Conservation (phyloP, 257 asterid genomes). For the Echium plantagineum region DNA sequence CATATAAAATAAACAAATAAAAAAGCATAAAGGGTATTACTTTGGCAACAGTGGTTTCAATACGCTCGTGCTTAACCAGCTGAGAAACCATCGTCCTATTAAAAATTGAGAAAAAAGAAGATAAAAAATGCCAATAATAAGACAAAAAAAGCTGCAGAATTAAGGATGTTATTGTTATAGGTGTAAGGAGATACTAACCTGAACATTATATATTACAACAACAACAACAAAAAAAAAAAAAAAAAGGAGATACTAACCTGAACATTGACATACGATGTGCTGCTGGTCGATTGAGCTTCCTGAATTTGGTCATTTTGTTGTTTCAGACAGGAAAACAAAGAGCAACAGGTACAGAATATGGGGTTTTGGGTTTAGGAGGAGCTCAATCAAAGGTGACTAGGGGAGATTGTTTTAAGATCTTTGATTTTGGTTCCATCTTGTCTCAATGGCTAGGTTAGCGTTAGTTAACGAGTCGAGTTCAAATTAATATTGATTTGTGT, state of each 20-base stretch:
- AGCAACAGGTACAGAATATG: neutral
- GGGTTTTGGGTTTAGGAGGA: neutral
- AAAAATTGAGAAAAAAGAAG: slow-evolving; percentile 1
- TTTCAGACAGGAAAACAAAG: neutral
- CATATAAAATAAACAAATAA: neutral
- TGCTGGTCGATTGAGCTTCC: slow-evolving; percentile 83
- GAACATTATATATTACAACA: no score
- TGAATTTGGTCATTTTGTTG: slow-evolving; percentile 52
- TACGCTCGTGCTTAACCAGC: slow-evolving; percentile 84
- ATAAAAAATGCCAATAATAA: slow-evolving; percentile 1
- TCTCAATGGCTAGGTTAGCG: no score
- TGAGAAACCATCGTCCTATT: slow-evolving; percentile 92
- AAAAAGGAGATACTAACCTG: slow-evolving; percentile 32
- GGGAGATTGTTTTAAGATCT: no score
- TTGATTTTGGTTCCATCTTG: no score
- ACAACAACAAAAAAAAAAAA: no score
- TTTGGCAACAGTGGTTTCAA: slow-evolving; percentile 89
- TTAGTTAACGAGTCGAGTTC: no score
- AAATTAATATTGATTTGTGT: no score
- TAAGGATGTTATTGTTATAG: neutral
- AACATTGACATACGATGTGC: slow-evolving; percentile 92
- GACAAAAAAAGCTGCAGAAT: neutral
- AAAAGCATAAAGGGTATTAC: slow-evolving; percentile 16
- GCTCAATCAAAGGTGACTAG: no score
- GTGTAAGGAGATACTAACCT: slow-evolving; percentile 25